phyloP scores from a whole-genome alignment of 2,329 filamentous ascomycete genomes.

The Kalaharituber pfeilii region DNA sequence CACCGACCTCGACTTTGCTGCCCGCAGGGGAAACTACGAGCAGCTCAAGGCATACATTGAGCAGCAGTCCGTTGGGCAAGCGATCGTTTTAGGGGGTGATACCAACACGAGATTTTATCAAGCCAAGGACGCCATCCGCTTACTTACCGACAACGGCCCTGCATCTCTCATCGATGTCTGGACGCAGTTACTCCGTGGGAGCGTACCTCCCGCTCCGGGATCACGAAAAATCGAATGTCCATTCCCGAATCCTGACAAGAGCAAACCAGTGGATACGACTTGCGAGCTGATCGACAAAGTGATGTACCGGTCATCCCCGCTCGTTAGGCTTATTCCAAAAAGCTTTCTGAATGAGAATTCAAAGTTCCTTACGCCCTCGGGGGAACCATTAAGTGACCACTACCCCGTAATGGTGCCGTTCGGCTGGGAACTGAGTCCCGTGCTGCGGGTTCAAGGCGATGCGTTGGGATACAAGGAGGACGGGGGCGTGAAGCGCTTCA shows the following conservation, averaged over 20 bases:
- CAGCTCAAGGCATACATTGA: slow-evolving; percentile 44
- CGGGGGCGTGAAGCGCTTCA: background rate
- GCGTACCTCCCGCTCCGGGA: slow-evolving; percentile 32
- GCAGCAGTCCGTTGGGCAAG: slow-evolving; percentile 39
- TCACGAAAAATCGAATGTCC: slow-evolving; percentile 32
- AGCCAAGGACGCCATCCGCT: slow-evolving; percentile 34
- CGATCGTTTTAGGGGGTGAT: slow-evolving; percentile 47
- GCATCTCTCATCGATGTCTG: slow-evolving; percentile 44
- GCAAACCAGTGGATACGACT: slow-evolving; percentile 22
- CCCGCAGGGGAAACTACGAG: slow-evolving; percentile 41
- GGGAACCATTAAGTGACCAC: slow-evolving; percentile 44
- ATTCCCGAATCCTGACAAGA: slow-evolving; percentile 36
- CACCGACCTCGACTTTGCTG: slow-evolving; percentile 35
- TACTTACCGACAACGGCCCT: slow-evolving; percentile 37
- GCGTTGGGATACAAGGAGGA: background rate
- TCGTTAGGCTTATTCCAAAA: slow-evolving; percentile 33
- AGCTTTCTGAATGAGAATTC: slow-evolving; percentile 38
- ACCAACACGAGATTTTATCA: slow-evolving; percentile 50
- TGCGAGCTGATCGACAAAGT: slow-evolving; percentile 55
- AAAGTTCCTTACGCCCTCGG: slow-evolving; percentile 41
- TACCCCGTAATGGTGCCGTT: slow-evolving; percentile 45
- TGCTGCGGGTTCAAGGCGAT: background rate
- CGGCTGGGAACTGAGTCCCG: slow-evolving; percentile 27
- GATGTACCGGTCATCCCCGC: slow-evolving; percentile 35
- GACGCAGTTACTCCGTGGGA: slow-evolving; percentile 38